Evolutionary conservation across 78 protist species (phyloP), one percentile per base, ranked within the genome.

Genomic region (Mastigamoeba balamuthi): DNA sequence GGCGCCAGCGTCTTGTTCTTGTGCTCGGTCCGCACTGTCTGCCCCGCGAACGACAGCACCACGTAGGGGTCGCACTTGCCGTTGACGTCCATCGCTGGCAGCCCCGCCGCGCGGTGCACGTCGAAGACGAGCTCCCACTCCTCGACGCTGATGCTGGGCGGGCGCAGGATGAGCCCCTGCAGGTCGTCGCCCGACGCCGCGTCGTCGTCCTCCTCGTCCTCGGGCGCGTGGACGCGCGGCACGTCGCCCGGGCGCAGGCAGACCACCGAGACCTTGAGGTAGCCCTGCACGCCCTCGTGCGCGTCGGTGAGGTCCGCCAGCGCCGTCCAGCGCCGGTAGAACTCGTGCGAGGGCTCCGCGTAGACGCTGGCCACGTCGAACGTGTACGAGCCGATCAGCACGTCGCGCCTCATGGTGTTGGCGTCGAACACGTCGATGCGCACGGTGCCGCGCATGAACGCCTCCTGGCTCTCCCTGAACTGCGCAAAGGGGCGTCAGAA

Each of bases 201-300:
- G 2, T 76, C 80, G 40, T 69, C 80, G 25, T 69, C 74, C 29
- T 30, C 70, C 9, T 74, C 77, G 35, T 78, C 76, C n/a, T 72
- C 58, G 17, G 58, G 58, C 58, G 17, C 82, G 40, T 78, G 82
- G n/a, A 6, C 72, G 7, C 6, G 48, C 9, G 82, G 38, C 3
- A 38, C 77, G 17, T 78, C 82, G 35, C 82, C 82, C 5, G 82
- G 82, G 17, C 82, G 44, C 28, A 78, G 75, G 8, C 3, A 82
- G 39, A 1, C 41, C 30, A 65, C 8, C 2, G 53, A 35, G 25
- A 39, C 35, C 40, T 75, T 75, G 10, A 78, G 68, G 6, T 72
- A 78, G 36, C 82, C 82, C 63, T 64, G 41, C 1, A 70, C 25
- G 3, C 37, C 72, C 7, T 4, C 2, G 68, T 33, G 35, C 33